A percentile compares a stretch with the other conserved stretches of the same genome.
These are phyloP conservation scores for Ceratocystis cubensis DNA, from an alignment of 2,329 filamentous ascomycete species.

Conservation along the genomic window DNA sequence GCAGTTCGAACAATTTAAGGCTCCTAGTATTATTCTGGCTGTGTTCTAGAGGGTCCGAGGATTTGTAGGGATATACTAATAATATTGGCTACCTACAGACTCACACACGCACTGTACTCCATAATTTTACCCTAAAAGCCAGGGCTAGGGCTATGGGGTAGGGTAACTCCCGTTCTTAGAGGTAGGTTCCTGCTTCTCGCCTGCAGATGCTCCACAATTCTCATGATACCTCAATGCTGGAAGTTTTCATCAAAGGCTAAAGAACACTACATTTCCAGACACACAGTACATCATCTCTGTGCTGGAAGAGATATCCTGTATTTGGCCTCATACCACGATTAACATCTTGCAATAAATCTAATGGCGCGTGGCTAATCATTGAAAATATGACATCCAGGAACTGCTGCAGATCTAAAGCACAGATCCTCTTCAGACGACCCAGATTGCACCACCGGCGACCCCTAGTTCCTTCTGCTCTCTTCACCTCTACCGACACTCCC, in stretches of 20 bases:
- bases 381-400: neutral
- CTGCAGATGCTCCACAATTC: neutral
- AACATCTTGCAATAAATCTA: too few relatives aligned
- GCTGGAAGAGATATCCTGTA: too few relatives aligned
- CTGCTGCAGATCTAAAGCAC: slow-evolving; percentile 1
- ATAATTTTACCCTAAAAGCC: too few relatives aligned
- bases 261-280: neutral
- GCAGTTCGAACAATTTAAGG: neutral
- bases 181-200: neutral
- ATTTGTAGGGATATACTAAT: too few relatives aligned
- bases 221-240: neutral
- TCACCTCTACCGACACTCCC: neutral
- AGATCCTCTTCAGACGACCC: neutral
- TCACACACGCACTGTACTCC: too few relatives aligned
- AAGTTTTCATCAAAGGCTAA: neutral
- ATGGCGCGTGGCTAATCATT: neutral
- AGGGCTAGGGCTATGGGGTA: neutral
- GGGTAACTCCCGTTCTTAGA: neutral
- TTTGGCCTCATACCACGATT: too few relatives aligned
- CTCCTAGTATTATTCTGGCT: neutral
- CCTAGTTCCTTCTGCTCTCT: neutral
- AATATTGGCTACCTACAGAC: too few relatives aligned
- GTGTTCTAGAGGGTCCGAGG: neutral
- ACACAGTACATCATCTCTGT: neutral
- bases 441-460: neutral